phyloP scores from a whole-genome alignment of 805 yeast genomes.

The Zygosaccharomyces kombuchaensis region DNA sequence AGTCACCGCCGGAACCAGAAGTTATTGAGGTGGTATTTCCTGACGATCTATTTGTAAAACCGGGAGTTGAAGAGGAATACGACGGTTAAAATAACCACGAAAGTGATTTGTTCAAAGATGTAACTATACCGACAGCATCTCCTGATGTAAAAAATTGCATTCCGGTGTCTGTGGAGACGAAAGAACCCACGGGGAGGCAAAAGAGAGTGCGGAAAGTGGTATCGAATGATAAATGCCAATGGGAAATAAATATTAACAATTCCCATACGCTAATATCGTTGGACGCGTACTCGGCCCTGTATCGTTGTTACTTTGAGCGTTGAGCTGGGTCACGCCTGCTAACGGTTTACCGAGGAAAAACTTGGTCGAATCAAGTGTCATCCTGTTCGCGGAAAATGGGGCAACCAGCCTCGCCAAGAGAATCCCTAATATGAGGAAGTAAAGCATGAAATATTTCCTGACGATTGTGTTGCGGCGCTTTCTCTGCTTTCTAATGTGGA shows the following conservation, averaged over 20 bases:
- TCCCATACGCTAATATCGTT: constrained; percentile 39
- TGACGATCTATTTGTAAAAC: not conserved
- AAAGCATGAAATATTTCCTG: constrained; percentile 44
- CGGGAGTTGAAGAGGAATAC: constrained; percentile 12
- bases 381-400: constrained; percentile 43
- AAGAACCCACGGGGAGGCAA: constrained; percentile 18
- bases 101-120: constrained; percentile 17
- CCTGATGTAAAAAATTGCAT: constrained; percentile 23
- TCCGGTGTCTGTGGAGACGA: constrained; percentile 26
- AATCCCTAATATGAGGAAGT: constrained; percentile 38
- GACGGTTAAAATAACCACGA: constrained; percentile 20
- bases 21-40: constrained; percentile 10
- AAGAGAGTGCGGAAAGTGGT: constrained; percentile 36
- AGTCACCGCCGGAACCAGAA: constrained; percentile 8
- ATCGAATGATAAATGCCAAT: constrained; percentile 50
- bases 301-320: constrained; percentile 56
- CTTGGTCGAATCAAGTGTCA: constrained; percentile 27
- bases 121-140: constrained; percentile 16
- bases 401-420: constrained; percentile 41
- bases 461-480: constrained; percentile 41
- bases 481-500: constrained; percentile 39
- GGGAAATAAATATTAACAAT: too few relatives aligned
- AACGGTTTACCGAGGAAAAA: constrained; percentile 23
- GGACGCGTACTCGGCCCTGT: constrained; percentile 57
- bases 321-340: constrained; percentile 55